phyloP scores from a whole-genome alignment of 345 rosid species.

The Pelargonium nanum region DNA sequence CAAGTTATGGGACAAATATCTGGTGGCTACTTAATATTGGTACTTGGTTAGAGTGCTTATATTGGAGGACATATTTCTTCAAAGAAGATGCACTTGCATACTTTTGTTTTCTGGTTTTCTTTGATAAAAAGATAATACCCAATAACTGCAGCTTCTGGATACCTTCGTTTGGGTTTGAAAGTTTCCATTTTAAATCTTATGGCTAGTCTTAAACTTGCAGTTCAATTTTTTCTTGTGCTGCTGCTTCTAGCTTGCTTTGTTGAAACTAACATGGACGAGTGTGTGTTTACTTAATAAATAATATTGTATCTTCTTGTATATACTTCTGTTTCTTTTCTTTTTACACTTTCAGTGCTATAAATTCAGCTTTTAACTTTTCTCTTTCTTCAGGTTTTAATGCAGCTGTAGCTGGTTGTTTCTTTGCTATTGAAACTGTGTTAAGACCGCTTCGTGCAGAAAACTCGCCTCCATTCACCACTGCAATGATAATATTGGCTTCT shows the following conservation, averaged over 20 bases:
- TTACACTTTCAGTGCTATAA: not conserved
- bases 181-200: no score
- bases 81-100: not conserved
- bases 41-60: not conserved
- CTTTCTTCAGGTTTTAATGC: constrained; percentile 80
- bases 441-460: constrained; percentile 91
- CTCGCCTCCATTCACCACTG: constrained; percentile 96
- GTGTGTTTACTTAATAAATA: no score
- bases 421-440: constrained; percentile 91
- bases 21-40: not conserved
- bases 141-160: not conserved
- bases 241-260: not conserved
- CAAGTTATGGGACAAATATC: not conserved
- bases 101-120: not conserved
- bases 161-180: not conserved
- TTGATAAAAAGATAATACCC: no score
- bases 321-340: not conserved
- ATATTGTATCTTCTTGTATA: not conserved
- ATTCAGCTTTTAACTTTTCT: not conserved
- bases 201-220: not conserved
- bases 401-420: constrained; percentile 96
- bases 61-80: not conserved
- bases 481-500: constrained; percentile 93
- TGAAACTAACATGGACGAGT: not conserved
- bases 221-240: not conserved